A percentile compares a stretch with the other conserved stretches of the same genome.
Evolutionary conservation across 805 yeast genomes (phyloP).

Genomic region (Teunomyces barrocoloradensis): DNA sequence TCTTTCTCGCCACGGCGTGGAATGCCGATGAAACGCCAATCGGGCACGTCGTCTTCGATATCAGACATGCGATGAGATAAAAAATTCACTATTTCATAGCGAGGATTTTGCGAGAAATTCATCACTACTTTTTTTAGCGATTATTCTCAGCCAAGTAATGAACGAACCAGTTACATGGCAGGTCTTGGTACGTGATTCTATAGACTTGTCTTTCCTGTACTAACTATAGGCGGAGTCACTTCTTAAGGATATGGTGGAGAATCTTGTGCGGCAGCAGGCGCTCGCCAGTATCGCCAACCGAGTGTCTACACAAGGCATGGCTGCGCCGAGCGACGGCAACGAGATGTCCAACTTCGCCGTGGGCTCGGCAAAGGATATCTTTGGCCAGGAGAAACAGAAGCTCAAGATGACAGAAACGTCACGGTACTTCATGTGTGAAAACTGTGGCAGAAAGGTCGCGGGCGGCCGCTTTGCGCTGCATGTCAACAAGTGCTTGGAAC

Average conservation of each 20-base stretch:
- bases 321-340: conserved; percentile 8
- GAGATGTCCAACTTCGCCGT: conserved; percentile 9
- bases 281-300: conserved; percentile 22
- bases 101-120: too few relatives aligned
- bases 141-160: too few relatives aligned
- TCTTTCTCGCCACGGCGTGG: conserved; percentile 86
- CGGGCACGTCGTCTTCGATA: conserved; percentile 48
- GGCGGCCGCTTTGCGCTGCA: conserved; percentile 94
- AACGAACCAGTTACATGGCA: too few relatives aligned
- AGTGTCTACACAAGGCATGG: conserved; percentile 16
- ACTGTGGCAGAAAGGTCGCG: conserved; percentile 83
- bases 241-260: conserved; percentile 31
- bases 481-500: conserved; percentile 82
- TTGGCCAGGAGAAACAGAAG: conserved; percentile 49
- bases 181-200: conserved; percentile 16
- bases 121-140: too few relatives aligned
- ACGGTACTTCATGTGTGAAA: conserved; percentile 70
- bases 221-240: conserved; percentile 37
- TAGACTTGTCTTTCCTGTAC: neutral
- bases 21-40: conserved; percentile 46
- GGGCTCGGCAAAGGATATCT: conserved; percentile 39
- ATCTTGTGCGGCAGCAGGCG: conserved; percentile 31
- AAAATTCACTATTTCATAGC: too few relatives aligned
- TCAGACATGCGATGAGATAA: conserved; percentile 13
- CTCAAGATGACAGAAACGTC: conserved; percentile 44